phyloP scores from a whole-genome alignment of 2,329 filamentous ascomycete genomes.

The Microcyclospora pomicola region DNA sequence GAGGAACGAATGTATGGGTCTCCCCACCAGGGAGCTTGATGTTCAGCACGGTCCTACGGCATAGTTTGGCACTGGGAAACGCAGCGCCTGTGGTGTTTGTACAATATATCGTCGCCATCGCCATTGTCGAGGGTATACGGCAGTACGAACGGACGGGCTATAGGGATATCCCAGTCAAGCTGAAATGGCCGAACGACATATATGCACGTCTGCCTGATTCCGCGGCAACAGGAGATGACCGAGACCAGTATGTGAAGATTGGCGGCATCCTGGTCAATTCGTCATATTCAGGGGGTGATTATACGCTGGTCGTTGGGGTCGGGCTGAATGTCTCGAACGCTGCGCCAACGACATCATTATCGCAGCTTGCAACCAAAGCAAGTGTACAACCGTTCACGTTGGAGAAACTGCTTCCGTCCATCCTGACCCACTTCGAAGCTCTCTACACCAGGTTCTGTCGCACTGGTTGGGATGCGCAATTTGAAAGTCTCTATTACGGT shows the following conservation, averaged over 20 bases:
- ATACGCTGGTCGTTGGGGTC: slow-evolving; percentile 68
- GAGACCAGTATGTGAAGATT: slow-evolving; percentile 74
- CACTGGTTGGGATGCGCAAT: slow-evolving; percentile 56
- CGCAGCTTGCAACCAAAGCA: slow-evolving; percentile 40
- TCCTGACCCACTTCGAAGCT: slow-evolving; percentile 63
- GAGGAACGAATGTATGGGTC: slow-evolving; percentile 89
- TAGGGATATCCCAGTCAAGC: slow-evolving; percentile 58
- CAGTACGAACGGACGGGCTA: slow-evolving; percentile 60
- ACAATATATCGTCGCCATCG: slow-evolving; percentile 82
- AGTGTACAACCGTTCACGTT: slow-evolving; percentile 30
- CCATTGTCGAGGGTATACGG: slow-evolving; percentile 71
- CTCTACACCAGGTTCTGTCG: slow-evolving; percentile 63
- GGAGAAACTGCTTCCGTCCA: slow-evolving; percentile 48
- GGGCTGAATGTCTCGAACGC: slow-evolving; percentile 87
- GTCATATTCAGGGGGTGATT: slow-evolving; percentile 60
- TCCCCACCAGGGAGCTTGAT: slow-evolving; percentile 75
- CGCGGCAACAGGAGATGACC: slow-evolving; percentile 45
- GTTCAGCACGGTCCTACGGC: slow-evolving; percentile 78
- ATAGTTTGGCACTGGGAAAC: slow-evolving; percentile 57
- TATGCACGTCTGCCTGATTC: slow-evolving; percentile 26
- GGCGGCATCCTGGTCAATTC: slow-evolving; percentile 88
- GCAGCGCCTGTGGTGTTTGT: slow-evolving; percentile 78
- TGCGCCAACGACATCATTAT: slow-evolving; percentile 68
- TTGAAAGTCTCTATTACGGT: slow-evolving; percentile 66
- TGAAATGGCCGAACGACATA: slow-evolving; percentile 98